Conservation (phyloP, 768 basidiomycete species). For the Collybia nuda region DNA sequence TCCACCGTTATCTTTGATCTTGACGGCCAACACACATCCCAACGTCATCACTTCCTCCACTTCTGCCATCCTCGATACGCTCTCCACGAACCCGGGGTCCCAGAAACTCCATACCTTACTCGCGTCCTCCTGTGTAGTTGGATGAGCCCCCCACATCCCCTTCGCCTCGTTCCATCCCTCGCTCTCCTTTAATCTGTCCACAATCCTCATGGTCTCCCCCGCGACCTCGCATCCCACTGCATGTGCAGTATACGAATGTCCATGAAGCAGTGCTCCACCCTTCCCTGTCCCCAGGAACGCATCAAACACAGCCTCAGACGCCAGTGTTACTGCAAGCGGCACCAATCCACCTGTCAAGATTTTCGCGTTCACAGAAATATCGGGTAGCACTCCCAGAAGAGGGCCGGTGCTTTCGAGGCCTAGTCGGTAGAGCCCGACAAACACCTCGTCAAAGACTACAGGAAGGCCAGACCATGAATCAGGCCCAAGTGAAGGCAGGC, state of each 20-base stretch:
- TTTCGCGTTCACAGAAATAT: conserved; percentile 92
- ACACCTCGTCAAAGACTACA: conserved; percentile 95
- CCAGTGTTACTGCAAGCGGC: conserved; percentile 83
- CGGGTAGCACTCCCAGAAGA: conserved; percentile 73
- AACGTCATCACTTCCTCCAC: conserved; percentile 84
- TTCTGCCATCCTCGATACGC: conserved; percentile 51
- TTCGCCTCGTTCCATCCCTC: conserved; percentile 62
- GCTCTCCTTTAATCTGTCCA: conserved; percentile 50
- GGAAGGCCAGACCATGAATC: conserved; percentile 70
- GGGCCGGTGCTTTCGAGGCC: conserved; percentile 66
- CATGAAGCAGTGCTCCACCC: conserved; percentile 86
- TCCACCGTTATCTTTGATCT: conserved; percentile 53
- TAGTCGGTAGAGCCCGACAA: conserved; percentile 87
- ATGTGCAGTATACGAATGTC: conserved; percentile 95
- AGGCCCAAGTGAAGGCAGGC: conserved; percentile 26
- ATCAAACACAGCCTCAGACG: conserved; percentile 75
- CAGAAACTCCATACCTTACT: conserved; percentile 80
- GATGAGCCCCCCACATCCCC: conserved; percentile 48
- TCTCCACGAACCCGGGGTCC: conserved; percentile 69
- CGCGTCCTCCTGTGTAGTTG: conserved; percentile 7
- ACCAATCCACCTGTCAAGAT: conserved; percentile 91
- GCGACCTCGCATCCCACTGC: conserved; percentile 93
- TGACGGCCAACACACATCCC: conserved; percentile 83
- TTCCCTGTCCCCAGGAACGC: conserved; percentile 78
- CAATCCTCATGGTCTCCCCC: conserved; percentile 67